These are phyloP conservation scores for Cladophialophora yegresii DNA, from an alignment of 2,329 filamentous ascomycete species.

Conservation along the genomic window DNA sequence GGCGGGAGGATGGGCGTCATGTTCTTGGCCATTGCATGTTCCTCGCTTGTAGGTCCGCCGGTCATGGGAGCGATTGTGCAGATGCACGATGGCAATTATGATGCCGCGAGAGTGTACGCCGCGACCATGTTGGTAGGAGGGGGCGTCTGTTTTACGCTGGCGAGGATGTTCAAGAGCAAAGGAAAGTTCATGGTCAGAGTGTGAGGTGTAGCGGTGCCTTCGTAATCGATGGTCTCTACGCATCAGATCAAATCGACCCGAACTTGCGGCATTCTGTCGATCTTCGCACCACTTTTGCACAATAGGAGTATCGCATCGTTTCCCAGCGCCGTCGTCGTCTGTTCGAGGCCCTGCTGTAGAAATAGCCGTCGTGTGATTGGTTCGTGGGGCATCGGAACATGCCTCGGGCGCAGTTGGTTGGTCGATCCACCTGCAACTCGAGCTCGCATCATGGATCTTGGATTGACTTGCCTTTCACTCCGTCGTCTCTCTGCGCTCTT, in stretches of 20 bases:
- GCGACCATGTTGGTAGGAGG: neutral
- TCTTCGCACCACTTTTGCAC: neutral
- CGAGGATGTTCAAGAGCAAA: neutral
- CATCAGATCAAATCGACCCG: neutral
- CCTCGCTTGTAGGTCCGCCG: conserved; percentile 1
- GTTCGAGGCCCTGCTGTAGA: neutral
- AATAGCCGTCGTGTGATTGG: conserved; percentile 19
- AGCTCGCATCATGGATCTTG: neutral
- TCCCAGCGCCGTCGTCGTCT: too few relatives aligned
- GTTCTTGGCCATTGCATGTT: neutral
- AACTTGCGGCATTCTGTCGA: neutral
- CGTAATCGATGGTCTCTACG: too few relatives aligned
- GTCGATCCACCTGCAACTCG: neutral
- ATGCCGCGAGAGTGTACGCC: neutral
- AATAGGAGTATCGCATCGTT: neutral
- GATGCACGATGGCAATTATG: neutral
- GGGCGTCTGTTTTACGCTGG: neutral
- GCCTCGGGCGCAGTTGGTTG: neutral
- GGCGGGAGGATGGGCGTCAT: conserved; percentile 8
- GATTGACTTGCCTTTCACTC: neutral
- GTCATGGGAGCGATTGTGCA: conserved; percentile 4
- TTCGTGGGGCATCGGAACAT: neutral
- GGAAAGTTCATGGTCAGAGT: neutral
- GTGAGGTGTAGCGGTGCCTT: neutral
- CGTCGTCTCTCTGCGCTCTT: neutral